These are phyloP conservation scores for Limonium bicolor DNA, from an alignment of 148 eudicot species.

Conservation along the genomic window DNA sequence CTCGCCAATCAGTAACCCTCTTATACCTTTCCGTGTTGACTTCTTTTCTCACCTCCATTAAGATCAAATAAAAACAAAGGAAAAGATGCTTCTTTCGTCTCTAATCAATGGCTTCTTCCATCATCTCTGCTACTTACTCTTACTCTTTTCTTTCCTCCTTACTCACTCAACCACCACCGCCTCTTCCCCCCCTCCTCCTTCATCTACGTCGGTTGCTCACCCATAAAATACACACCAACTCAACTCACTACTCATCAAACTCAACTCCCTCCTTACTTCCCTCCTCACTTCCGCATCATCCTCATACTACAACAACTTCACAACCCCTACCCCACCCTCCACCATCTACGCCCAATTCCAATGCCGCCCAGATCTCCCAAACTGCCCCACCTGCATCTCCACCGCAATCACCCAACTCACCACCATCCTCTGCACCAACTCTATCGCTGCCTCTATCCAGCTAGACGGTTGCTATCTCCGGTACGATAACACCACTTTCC, in stretches of 20 bases:
- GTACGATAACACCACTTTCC: constrained; percentile 32
- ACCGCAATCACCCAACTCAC: constrained; percentile 30
- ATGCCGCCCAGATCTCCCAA: constrained; percentile 39
- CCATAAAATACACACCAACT: constrained; percentile 22
- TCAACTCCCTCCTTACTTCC: constrained; percentile 48
- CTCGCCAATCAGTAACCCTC: no score
- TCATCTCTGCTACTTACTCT: no score
- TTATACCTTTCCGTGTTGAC: no score
- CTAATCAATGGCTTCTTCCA: no score
- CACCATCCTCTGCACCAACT: constrained; percentile 22
- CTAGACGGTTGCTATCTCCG: constrained; percentile 41
- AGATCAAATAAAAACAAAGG: no score
- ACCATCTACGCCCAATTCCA: constrained; percentile 41
- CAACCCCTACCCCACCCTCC: constrained; percentile 21
- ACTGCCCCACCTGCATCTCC: constrained; percentile 42
- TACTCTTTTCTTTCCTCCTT: no score
- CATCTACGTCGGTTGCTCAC: constrained; percentile 50
- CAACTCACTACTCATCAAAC: constrained; percentile 30
- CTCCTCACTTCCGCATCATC: constrained; percentile 47
- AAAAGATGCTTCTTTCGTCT: no score
- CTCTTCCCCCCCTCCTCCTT: constrained; percentile 18
- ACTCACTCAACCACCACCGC: no score
- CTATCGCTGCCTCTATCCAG: constrained; percentile 41
- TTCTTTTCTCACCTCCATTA: no score
- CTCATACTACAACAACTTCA: constrained; percentile 41